A percentile compares a stretch with the other conserved stretches of the same genome.
Evolutionary conservation across 1,284 basidiomycete genomes (phyloP).

Genomic region (Binderoboletus segoi): DNA sequence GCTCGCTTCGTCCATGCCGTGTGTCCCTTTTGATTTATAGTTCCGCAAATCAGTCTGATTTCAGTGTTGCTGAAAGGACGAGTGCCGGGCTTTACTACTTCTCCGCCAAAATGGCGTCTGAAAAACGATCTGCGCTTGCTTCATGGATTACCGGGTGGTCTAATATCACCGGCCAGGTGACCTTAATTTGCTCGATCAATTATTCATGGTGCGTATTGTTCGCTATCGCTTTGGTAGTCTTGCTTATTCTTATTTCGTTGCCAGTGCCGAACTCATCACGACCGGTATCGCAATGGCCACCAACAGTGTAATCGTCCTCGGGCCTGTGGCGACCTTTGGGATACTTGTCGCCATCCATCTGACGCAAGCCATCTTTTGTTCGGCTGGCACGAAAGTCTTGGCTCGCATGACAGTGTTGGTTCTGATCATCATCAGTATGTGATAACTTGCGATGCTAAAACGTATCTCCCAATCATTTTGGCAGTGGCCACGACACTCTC

Average conservation of each 20-base stretch:
- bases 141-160: slow-evolving; percentile 70
- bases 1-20: slow-evolving; percentile 73
- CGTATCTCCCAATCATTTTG: not conserved
- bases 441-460: not conserved
- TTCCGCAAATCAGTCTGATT: not conserved
- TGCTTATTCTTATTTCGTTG: not conserved
- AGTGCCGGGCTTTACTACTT: slow-evolving; percentile 73
- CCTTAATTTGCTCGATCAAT: slow-evolving; percentile 69
- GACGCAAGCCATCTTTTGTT: slow-evolving; percentile 64
- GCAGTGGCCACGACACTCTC: slow-evolving; percentile 58
- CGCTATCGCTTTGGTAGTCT: not conserved
- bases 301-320: slow-evolving; percentile 49
- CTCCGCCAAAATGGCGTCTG: slow-evolving; percentile 65
- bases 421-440: slow-evolving; percentile 56
- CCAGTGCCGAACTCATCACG: slow-evolving; percentile 66
- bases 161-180: slow-evolving; percentile 55
- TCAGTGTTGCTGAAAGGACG: slow-evolving; percentile 40
- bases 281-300: slow-evolving; percentile 64
- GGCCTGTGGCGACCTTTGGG: slow-evolving; percentile 59
- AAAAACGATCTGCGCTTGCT: slow-evolving; percentile 55
- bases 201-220: slow-evolving; percentile 49
- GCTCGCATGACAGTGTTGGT: slow-evolving; percentile 67
- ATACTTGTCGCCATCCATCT: slow-evolving; percentile 61
- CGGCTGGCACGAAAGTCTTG: slow-evolving; percentile 60
- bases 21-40: slow-evolving; percentile 30